These are phyloP conservation scores for Saccharum officinarum DNA, from an alignment of 176 grass and related monocot genomes.

Conservation along the genomic window DNA sequence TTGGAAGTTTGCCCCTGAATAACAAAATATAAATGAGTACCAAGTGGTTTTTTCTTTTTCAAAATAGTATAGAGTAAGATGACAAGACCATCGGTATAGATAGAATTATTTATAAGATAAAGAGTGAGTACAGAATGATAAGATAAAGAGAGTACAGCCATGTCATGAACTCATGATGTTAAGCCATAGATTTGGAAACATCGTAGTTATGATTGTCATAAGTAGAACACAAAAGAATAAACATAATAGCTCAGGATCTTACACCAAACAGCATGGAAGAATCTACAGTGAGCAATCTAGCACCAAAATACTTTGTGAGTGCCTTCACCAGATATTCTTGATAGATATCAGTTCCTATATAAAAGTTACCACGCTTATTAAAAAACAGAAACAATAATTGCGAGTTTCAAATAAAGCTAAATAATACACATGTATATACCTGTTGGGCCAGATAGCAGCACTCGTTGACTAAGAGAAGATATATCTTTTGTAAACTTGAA, in stretches of 20 bases:
- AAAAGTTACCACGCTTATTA: background rate
- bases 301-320: conserved; percentile 87
- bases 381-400: conserved; percentile 4
- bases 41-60: background rate
- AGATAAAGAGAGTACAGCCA: background rate
- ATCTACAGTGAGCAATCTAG: conserved; percentile 82
- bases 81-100: background rate
- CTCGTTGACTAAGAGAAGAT: conserved; percentile 83
- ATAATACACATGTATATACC: conserved; percentile 52
- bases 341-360: conserved; percentile 95
- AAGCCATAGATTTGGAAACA: background rate
- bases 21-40: conserved; percentile 40
- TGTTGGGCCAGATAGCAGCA: conserved; percentile 76
- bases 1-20: conserved; percentile 74
- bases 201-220: background rate
- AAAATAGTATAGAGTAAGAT: background rate
- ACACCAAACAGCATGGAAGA: conserved; percentile 76
- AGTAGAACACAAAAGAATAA: background rate
- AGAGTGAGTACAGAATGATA: background rate
- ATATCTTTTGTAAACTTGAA: conserved; percentile 79
- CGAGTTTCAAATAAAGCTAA: conserved; percentile 4
- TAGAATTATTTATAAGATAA: background rate
- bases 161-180: background rate
- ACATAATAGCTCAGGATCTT: conserved; percentile 44
- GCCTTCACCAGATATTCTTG: conserved; percentile 93